Conservation (phyloP, 371 early-diverging fungal species). For the Circinella minor region DNA sequence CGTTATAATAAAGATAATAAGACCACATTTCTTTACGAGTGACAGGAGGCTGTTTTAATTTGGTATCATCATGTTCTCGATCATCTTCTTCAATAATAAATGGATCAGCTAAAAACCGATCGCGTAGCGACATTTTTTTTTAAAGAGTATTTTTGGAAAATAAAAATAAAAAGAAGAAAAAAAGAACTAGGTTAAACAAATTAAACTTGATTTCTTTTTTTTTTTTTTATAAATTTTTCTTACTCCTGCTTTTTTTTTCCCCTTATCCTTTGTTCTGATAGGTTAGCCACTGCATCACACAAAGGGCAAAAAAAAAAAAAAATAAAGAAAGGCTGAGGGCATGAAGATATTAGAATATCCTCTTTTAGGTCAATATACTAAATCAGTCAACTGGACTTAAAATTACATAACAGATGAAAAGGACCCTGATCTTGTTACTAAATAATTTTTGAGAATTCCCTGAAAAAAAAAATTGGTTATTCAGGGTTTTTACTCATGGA, state of each 20-base stretch:
- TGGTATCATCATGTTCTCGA: neutral
- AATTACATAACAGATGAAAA: neutral
- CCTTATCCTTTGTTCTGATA: too few species aligned
- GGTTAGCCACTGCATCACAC: too few species aligned
- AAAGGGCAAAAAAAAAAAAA: too few species aligned
- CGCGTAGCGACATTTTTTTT: neutral
- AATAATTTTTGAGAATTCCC: neutral
- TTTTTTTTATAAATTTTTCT: too few species aligned
- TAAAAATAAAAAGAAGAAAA: neutral
- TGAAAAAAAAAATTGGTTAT: too few species aligned
- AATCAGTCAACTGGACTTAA: neutral
- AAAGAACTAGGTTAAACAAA: neutral
- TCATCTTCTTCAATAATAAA: neutral
- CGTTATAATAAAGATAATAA: constrained; percentile 59
- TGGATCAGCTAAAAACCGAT: constrained; percentile 4
- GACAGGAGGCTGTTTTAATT: constrained; percentile 40
- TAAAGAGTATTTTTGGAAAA: neutral
- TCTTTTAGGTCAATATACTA: constrained; percentile 1
- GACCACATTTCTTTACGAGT: constrained; percentile 49
- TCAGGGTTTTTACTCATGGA: too few species aligned
- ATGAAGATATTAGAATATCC: neutral
- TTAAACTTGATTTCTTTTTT: too few species aligned
- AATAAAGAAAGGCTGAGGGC: neutral
- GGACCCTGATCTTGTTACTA: neutral
- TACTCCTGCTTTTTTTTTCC: too few species aligned